A percentile compares a stretch with the other conserved stretches of the same genome.
Conservation (phyloP, 1,139 yeast species). For the Sugiyamaella grinbergsii region DNA sequence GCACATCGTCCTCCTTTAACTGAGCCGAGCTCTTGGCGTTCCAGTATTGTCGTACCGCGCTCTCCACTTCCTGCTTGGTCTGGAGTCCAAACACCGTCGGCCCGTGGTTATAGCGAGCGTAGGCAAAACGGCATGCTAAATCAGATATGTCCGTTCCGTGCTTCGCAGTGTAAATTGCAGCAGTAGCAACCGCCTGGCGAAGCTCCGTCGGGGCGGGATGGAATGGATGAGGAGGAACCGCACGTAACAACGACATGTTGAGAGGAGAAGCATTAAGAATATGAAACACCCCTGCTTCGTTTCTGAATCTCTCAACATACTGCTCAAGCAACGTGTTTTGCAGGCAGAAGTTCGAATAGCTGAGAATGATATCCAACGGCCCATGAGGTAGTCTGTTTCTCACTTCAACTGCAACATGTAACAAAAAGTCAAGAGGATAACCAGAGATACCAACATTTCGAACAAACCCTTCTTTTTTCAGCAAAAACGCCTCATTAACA, state of each 20-base stretch:
- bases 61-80: conserved; percentile 58
- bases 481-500: conserved; percentile 54
- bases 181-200: conserved; percentile 54
- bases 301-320: conserved; percentile 52
- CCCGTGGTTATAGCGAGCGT: conserved; percentile 57
- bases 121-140: conserved; percentile 75
- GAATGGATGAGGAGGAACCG: conserved; percentile 66
- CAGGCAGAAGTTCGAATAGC: conserved; percentile 80
- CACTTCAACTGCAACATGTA: conserved; percentile 46
- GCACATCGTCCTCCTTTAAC: conserved; percentile 45
- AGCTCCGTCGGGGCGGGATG: conserved; percentile 79
- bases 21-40: conserved; percentile 45
- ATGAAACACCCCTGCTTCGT: conserved; percentile 56
- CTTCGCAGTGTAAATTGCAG: conserved; percentile 51
- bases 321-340: conserved; percentile 67
- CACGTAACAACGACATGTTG: conserved; percentile 81
- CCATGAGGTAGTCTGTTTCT: conserved; percentile 43
- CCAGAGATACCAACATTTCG: conserved; percentile 80
- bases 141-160: conserved; percentile 70
- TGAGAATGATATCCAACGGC: conserved; percentile 69
- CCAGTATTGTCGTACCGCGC: conserved; percentile 63
- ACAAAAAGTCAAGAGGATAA: conserved; percentile 72
- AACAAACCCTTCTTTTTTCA: conserved; percentile 67
- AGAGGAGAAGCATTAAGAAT: conserved; percentile 81
- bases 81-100: conserved; percentile 78